These are phyloP conservation scores for Cercis canadensis DNA, from an alignment of 306 rosid species.

Conservation along the genomic window DNA sequence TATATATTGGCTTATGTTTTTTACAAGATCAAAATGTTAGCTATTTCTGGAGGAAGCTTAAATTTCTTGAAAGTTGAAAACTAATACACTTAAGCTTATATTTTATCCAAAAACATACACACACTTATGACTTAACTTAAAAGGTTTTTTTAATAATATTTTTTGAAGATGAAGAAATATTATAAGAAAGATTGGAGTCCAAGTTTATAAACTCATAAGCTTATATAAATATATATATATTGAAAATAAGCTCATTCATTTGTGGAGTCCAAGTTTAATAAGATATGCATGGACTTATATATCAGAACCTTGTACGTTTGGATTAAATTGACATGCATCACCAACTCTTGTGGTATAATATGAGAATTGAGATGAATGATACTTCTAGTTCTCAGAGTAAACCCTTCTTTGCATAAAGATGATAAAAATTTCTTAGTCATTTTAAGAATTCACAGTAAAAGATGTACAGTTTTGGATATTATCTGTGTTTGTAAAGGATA, in stretches of 20 bases:
- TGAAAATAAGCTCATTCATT: neutral
- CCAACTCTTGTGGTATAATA: neutral
- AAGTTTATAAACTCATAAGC: too few relatives aligned
- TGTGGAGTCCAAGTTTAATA: neutral
- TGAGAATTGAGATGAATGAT: neutral
- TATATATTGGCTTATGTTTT: neutral
- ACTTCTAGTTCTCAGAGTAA: neutral
- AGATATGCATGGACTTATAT: neutral
- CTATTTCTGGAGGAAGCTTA: conserved; percentile 7
- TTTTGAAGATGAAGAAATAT: neutral
- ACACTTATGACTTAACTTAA: too few relatives aligned
- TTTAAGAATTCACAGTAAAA: neutral
- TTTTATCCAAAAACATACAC: too few relatives aligned
- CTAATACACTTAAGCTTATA: neutral
- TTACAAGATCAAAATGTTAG: neutral
- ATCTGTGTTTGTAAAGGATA: neutral
- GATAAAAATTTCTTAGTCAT: neutral
- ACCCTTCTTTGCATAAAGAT: neutral
- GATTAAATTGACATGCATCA: neutral
- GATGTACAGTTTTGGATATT: neutral
- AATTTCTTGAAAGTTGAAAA: neutral
- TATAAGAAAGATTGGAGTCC: too few relatives aligned
- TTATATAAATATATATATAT: too few relatives aligned
- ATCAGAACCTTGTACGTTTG: conserved; percentile 1
- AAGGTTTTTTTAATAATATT: neutral